Conservation (phyloP, 345 rosid genomes). For the Euclidium syriacum region DNA sequence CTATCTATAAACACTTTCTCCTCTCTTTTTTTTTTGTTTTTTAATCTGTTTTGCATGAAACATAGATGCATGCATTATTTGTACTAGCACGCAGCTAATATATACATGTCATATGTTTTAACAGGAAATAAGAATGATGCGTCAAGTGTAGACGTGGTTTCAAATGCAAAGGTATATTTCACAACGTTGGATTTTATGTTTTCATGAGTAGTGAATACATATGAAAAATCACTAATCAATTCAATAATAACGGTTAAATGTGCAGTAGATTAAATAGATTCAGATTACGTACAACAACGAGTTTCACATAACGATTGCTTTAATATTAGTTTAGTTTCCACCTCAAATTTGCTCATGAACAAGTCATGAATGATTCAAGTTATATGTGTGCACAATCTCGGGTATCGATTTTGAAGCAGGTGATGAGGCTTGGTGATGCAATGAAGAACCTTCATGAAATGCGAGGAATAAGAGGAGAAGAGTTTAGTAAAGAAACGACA, state of each 20-base stretch:
- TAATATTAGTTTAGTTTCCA: neutral
- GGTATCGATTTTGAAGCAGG: too few species aligned
- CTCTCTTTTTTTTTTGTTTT: too few species aligned
- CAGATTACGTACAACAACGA: neutral
- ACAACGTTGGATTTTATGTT: neutral
- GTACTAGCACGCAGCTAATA: neutral
- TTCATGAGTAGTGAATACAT: neutral
- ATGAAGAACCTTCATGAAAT: constrained; percentile 2
- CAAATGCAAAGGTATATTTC: constrained; percentile 22
- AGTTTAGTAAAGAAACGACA: constrained; percentile 5
- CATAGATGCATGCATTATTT: neutral
- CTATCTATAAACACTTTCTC: neutral
- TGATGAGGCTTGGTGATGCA: neutral
- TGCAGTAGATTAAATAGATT: too few species aligned
- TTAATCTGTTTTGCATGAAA: neutral
- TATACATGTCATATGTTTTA: neutral
- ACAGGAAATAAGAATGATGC: constrained; percentile 16
- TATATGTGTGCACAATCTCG: too few species aligned
- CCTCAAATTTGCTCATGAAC: too few species aligned
- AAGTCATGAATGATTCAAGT: too few species aligned
- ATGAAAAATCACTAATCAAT: neutral
- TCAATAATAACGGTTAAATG: too few species aligned
- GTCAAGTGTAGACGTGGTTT: constrained; percentile 6
- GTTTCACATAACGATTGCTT: neutral
- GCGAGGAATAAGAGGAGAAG: constrained; percentile 3